Evolutionary conservation across 805 yeast species (phyloP).

Genomic region (Yarrowia yakushimensis): DNA sequence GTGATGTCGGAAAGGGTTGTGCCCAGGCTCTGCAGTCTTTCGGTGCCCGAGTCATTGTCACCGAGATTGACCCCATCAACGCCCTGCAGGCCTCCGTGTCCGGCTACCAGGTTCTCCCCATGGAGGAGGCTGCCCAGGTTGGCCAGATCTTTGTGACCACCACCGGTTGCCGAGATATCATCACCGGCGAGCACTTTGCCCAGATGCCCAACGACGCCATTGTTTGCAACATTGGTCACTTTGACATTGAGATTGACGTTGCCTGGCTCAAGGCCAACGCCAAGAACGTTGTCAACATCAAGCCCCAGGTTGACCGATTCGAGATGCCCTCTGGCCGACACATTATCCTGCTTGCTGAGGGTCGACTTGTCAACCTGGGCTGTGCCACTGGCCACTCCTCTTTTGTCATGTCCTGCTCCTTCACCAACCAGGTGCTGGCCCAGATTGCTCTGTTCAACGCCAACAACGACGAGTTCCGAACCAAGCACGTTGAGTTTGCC

Average conservation of each 20-base stretch:
- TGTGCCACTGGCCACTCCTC: slow-evolving; percentile 99
- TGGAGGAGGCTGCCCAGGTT: slow-evolving; percentile 85
- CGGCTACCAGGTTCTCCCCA: slow-evolving; percentile 94
- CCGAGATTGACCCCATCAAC: slow-evolving; percentile 98
- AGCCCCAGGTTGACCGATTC: slow-evolving; percentile 99
- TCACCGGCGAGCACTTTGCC: slow-evolving; percentile 80
- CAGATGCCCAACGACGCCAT: slow-evolving; percentile 99
- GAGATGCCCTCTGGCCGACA: slow-evolving; percentile 85
- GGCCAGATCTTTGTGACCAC: slow-evolving; percentile 99
- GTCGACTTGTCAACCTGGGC: slow-evolving; percentile 98
- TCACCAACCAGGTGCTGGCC: slow-evolving; percentile 99
- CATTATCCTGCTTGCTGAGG: slow-evolving; percentile 94
- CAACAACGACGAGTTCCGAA: slow-evolving; percentile 72
- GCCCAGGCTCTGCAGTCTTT: slow-evolving; percentile 97
- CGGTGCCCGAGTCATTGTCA: slow-evolving; percentile 98
- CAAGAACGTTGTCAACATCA: slow-evolving; percentile 89
- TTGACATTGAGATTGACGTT: slow-evolving; percentile 97
- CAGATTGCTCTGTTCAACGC: slow-evolving; percentile 97
- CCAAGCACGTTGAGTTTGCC: slow-evolving; percentile 80
- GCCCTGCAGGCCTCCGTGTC: slow-evolving; percentile 99
- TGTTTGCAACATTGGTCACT: slow-evolving; percentile 99
- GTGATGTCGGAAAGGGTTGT: slow-evolving; percentile 99
- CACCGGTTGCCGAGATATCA: slow-evolving; percentile 98
- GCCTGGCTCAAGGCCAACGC: slow-evolving; percentile 98
- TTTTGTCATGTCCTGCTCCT: slow-evolving; percentile 98